Percentiles rank a stretch among this genome's conserved stretches.
These are phyloP conservation scores for Clonostachys byssicola DNA, from an alignment of 2,329 filamentous ascomycete species.

Conservation along the genomic window DNA sequence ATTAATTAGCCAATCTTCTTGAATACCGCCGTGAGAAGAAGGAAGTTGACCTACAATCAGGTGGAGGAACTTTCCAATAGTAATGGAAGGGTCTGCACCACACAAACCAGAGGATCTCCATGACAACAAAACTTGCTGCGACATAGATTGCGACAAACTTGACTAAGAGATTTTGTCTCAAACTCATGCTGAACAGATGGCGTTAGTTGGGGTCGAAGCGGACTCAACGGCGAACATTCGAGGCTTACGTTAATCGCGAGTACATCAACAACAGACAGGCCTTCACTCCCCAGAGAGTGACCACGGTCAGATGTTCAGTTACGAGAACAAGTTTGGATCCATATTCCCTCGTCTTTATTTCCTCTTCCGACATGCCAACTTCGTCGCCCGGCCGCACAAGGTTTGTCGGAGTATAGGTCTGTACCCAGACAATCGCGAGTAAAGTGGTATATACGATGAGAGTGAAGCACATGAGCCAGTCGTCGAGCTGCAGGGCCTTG, in stretches of 20 bases:
- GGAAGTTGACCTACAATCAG: background rate
- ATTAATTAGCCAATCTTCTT: too few relatives aligned
- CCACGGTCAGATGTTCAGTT: slow-evolving; percentile 56
- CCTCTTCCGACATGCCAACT: slow-evolving; percentile 34
- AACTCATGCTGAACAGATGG: too few relatives aligned
- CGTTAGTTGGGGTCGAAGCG: too few relatives aligned
- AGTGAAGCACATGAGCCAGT: slow-evolving; percentile 49
- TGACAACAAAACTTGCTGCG: slow-evolving; percentile 35
- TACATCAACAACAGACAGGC: too few relatives aligned
- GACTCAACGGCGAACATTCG: too few relatives aligned
- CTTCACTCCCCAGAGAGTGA: slow-evolving; percentile 51
- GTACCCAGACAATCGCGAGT: too few relatives aligned
- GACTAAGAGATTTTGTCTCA: too few relatives aligned
- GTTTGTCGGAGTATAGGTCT: slow-evolving; percentile 38
- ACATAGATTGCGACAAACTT: too few relatives aligned
- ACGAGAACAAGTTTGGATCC: slow-evolving; percentile 60
- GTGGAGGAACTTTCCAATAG: slow-evolving; percentile 53
- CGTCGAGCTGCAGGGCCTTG: slow-evolving; percentile 43
- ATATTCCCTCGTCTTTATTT: slow-evolving; percentile 31
- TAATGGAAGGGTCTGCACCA: slow-evolving; percentile 49
- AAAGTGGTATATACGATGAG: slow-evolving; percentile 11
- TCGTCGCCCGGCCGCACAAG: slow-evolving; percentile 45
- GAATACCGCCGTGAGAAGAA: too few relatives aligned
- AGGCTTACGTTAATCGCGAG: too few relatives aligned
- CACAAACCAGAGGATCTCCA: slow-evolving; percentile 40